Conservation (phyloP, 2,329 filamentous ascomycete species). For the Waltergamsia citrina region DNA sequence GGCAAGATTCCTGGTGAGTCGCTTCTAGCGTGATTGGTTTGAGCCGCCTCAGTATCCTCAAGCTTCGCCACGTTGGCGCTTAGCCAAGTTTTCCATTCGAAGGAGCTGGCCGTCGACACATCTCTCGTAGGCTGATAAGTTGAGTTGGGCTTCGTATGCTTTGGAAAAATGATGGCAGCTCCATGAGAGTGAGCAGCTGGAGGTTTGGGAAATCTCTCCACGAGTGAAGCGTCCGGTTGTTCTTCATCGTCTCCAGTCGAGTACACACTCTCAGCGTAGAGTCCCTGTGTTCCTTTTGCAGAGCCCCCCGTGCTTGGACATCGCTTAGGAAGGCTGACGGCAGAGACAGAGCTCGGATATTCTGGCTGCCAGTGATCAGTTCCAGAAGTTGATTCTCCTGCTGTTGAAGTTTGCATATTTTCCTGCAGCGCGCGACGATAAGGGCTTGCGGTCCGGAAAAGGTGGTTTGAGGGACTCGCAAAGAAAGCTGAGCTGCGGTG, state of each 20-base stretch:
- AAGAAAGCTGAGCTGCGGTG: conserved; percentile 37
- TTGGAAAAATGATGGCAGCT: conserved; percentile 1
- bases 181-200: conserved; percentile 4
- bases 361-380: conserved; percentile 8
- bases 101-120: conserved; percentile 32
- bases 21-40: not conserved
- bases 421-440: conserved; percentile 42
- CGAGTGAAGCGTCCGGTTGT: not conserved
- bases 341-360: conserved; percentile 30
- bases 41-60: conserved; percentile 15
- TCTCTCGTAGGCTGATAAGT: conserved; percentile 11
- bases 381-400: conserved; percentile 12
- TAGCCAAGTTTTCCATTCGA: conserved; percentile 47
- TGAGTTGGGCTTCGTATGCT: not conserved
- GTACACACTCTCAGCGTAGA: conserved; percentile 40
- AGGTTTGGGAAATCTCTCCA: not conserved
- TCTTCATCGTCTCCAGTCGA: conserved; percentile 20
- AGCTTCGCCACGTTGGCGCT: conserved; percentile 40
- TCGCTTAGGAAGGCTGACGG: conserved; percentile 26
- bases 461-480: conserved; percentile 37
- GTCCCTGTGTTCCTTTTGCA: conserved; percentile 23
- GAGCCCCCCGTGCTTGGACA: conserved; percentile 28
- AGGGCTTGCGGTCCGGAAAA: conserved; percentile 45
- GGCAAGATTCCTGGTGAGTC: conserved; percentile 6
- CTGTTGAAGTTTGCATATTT: conserved; percentile 25